Base-by-base conservation (phyloP, 1,284 basidiomycete species). In the Phylloporus gajari region DNA sequence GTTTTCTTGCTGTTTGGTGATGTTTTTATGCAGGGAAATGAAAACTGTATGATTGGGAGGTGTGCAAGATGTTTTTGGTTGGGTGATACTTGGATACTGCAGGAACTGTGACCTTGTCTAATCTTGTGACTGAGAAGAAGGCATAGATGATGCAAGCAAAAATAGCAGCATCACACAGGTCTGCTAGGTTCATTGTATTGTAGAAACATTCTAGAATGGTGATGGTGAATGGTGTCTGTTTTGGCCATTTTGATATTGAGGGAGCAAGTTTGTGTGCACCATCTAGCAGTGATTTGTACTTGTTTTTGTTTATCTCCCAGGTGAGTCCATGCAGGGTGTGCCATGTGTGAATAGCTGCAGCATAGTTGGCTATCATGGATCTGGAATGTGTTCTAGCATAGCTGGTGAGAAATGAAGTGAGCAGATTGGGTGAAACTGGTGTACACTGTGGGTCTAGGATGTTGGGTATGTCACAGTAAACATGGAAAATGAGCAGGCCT, bases 301-400 rank as follows among this genome's bases (percentile, higher is more conserved):
- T 65, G 0, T 1, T 0, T 0, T 67, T 58, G 0, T 32, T 35
- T 3, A 70, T 42, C 0, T 12, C 6, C 69, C 73, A 75, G 0
- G 38, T 3, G 0, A 73, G 68, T 0, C 82, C 75, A 69, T 87
- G 85, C 0, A 86, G 64, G 0, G 80, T 74, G 72, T 86, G 85
- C 84, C 84, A 85, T 0, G 84, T 84, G 0, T 74, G 64, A 0
- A 86, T 46, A 0, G 75, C 81, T 0, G 70, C 75, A 0, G 80
- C 23, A 40, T 84, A 86, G 72, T 84, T 85, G 0, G 69, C 27
- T 0, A 84, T 53, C 3, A 81, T 74, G 0, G 67, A 72, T 0
- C 77, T 75, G 0, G 78, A 65, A 25, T 82, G 77, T 0, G 64
- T 17, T 0, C 81, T 81, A 0, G 76, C 76, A 5, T 71, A 71